Evolutionary conservation across 1,284 basidiomycete genomes (phyloP), one percentile per base, ranked within the genome.

Genomic region (Malassezia obtusa): DNA sequence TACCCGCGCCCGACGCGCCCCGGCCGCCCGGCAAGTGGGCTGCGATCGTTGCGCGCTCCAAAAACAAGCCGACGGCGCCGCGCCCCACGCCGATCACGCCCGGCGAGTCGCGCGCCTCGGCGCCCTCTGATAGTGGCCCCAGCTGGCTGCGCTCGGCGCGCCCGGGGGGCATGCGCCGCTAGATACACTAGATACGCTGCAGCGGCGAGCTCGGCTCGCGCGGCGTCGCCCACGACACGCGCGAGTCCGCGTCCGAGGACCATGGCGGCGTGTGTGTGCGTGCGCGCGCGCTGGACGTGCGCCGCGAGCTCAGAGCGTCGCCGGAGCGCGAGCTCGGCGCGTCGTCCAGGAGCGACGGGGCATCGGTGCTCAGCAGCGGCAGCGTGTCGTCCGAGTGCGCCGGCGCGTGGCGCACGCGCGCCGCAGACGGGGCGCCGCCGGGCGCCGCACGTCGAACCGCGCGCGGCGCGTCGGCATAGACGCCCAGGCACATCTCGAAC

Each of bases 81-180:
- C 31, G 30, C 5, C 12, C 49, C 12, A 38, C 47, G 28, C 36
- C 37, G 9, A 38, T 33, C 22, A 15, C 32, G 10, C 40, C 21
- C 10, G 36, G 36, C 30, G 48, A 24, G 37, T 38, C 47, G 15
- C 47, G 38, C 6, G 26, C 25, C 3, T 21, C 25, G 4, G 19
- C 36, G 9, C 15, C 31, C 9, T 25, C 46, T 1, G 24, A 21
- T 17, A 40, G 22, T 19, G 30, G 38, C 28, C 52, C 52, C 30
- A 55, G 47, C 37, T 55, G 52, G 52, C 52, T 55, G 15, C 52
- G 52, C 15, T 45, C 52, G 4, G 31, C 48, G 21, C 52, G 52
- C 14, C 52, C 52, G 5, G 17, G 41, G 25, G n/a, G 21, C 19
- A 41, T 22, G 12, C 39, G 39, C 15, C 15, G 26, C 17, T 45